Percentiles rank a stretch among this genome's conserved stretches.
These are phyloP conservation scores for Uncinocarpus reesii DNA, from an alignment of 2,329 filamentous ascomycete genomes.

Conservation along the genomic window DNA sequence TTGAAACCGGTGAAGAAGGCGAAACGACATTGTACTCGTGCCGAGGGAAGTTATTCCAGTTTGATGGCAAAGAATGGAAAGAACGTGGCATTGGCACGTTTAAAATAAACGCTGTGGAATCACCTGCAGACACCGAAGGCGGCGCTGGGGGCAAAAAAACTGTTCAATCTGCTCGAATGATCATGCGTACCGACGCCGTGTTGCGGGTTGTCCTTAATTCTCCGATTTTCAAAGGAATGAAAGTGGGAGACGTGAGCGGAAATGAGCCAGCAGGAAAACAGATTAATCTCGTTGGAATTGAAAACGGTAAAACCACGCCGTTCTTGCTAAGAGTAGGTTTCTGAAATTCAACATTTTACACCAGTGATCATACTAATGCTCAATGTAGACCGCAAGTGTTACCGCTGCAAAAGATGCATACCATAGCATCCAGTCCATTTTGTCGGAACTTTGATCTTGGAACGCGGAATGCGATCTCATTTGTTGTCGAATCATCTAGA, in stretches of 20 bases:
- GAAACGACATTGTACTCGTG: conserved; percentile 66
- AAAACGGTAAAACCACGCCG: conserved; percentile 44
- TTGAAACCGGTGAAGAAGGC: conserved; percentile 78
- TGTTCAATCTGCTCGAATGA: conserved; percentile 51
- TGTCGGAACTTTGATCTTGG: conserved; percentile 2
- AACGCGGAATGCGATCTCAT: background rate
- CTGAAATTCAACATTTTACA: background rate
- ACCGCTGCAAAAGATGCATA: conserved; percentile 13
- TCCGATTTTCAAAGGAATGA: conserved; percentile 65
- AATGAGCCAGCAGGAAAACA: conserved; percentile 60
- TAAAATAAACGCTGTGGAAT: conserved; percentile 62
- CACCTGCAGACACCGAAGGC: conserved; percentile 36
- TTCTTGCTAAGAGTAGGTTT: conserved; percentile 47
- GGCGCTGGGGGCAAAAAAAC: conserved; percentile 27
- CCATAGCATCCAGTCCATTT: conserved; percentile 8
- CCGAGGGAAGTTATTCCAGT: conserved; percentile 75
- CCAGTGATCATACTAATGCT: background rate
- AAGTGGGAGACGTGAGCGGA: conserved; percentile 56
- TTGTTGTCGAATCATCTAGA: background rate
- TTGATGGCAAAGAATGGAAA: conserved; percentile 70
- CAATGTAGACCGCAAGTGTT: conserved; percentile 9
- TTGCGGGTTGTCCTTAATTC: conserved; percentile 81
- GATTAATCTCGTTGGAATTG: conserved; percentile 52
- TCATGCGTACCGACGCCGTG: conserved; percentile 86
- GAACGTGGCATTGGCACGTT: conserved; percentile 76